Base-by-base conservation (phyloP, 2,329 filamentous ascomycete species). In the Boeremia lycopersici region DNA sequence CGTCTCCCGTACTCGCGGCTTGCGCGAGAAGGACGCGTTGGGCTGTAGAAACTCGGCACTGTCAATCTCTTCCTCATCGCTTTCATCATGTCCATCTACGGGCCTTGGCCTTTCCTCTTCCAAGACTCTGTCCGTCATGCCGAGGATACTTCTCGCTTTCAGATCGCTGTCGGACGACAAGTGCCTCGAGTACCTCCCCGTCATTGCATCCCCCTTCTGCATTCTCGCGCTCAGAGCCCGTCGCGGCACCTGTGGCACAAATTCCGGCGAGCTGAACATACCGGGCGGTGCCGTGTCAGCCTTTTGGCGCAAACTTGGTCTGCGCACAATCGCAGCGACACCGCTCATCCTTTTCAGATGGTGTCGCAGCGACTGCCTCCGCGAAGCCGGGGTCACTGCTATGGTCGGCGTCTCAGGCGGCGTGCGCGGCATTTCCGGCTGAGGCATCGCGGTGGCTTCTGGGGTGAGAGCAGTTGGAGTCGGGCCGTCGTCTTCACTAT, bases 151-250 rank as follows among this genome's bases (percentile, higher is more conserved):
- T 13, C 34, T 38, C 9, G 46, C 36, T 56, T 59, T 35, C 34
- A 31, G 6, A 30, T 51, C 33, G 56, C 51, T 47, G 48, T 44
- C 35, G 30, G 31, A 45, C 42, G 41, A 47, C 26, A 54, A 26
- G 15, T 55, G 33, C 19, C 29, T 59, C 6, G 46, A 48, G 26
- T 47, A 45, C 42, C 36, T 42, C 11, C 30, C 61, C 28, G 40
- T 46, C 29, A 36, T 44, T 12, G 52, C 33, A 8, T 43, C 35
- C 10, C 30, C 59, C 17, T 38, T 56, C n/a, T 54, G 55, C 36
- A 59, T 12, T 43, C 62, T 65, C 35, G 59, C 61, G 50, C 71
- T 69, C 42, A 70, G 62, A 15, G 64, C 69, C 62, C 68, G 60
- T 55, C 67, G 62, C 28, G 65, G 67, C 17, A 52, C 59, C 26